These are phyloP conservation scores for Tetrapisispora namnaoensis DNA, from an alignment of 805 yeast genomes.

Conservation along the genomic window DNA sequence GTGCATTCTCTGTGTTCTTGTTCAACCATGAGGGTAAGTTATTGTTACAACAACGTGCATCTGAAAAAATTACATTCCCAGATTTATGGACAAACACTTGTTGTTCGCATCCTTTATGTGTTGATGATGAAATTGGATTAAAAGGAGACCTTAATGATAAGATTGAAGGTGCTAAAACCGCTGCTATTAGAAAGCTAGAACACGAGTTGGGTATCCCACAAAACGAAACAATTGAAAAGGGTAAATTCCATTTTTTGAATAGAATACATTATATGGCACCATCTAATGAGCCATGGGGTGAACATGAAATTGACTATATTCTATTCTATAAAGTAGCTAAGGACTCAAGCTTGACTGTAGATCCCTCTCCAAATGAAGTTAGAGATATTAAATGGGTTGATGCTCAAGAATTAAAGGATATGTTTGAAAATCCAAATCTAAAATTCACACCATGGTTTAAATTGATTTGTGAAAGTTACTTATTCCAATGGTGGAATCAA, in stretches of 20 bases:
- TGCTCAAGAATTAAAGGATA: constrained; percentile 51
- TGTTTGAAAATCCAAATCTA: constrained; percentile 62
- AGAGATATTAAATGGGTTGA: constrained; percentile 70
- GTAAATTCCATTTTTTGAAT: constrained; percentile 71
- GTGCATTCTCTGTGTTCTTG: constrained; percentile 93
- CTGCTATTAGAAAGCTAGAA: constrained; percentile 84
- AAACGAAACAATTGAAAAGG: constrained; percentile 46
- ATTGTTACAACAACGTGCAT: constrained; percentile 89
- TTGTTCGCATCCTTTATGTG: constrained; percentile 93
- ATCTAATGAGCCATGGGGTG: constrained; percentile 83
- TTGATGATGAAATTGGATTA: constrained; percentile 68
- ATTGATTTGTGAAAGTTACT: constrained; percentile 81
- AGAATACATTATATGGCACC: constrained; percentile 93
- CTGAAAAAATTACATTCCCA: constrained; percentile 93
- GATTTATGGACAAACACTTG: constrained; percentile 98
- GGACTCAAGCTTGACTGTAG: constrained; percentile 35
- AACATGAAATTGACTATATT: constrained; percentile 94
- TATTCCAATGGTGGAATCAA: constrained; percentile 90
- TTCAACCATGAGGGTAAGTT: constrained; percentile 71
- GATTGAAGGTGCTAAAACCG: constrained; percentile 68
- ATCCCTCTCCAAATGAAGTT: constrained; percentile 75
- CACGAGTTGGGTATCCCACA: constrained; percentile 84
- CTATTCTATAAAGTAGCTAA: constrained; percentile 57
- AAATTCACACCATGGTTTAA: constrained; percentile 97
- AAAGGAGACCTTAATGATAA: constrained; percentile 34